Conservation (phyloP, 768 basidiomycete genomes). For the Lactarius akahatsu region DNA sequence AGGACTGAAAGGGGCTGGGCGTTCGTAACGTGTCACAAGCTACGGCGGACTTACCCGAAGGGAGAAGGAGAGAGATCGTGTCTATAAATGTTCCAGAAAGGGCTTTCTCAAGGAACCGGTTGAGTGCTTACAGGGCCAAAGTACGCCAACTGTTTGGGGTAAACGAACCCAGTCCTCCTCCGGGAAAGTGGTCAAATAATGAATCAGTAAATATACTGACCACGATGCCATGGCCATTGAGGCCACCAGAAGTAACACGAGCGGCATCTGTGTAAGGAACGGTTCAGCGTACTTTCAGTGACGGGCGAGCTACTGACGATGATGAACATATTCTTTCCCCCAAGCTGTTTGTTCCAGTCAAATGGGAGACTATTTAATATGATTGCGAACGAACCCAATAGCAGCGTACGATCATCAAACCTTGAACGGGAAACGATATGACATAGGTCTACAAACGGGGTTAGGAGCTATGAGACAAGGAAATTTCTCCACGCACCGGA, state of each 20-base stretch:
- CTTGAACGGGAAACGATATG: constrained; percentile 16
- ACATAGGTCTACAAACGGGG: neutral
- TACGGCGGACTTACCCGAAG: constrained; percentile 13
- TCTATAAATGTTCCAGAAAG: neutral
- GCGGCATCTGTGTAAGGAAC: constrained; percentile 2
- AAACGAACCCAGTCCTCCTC: neutral
- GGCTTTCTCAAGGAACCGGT: neutral
- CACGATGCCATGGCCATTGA: neutral
- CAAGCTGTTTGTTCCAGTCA: constrained; percentile 8
- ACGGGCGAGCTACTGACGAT: constrained; percentile 5
- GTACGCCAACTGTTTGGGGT: neutral
- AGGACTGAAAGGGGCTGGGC: constrained; percentile 11
- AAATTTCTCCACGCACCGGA: constrained; percentile 3
- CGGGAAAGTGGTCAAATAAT: neutral
- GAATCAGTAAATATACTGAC: neutral
- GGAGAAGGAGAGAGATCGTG: constrained; percentile 9
- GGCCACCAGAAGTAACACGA: constrained; percentile 10
- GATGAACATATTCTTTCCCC: constrained; percentile 10
- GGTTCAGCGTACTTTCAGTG: neutral
- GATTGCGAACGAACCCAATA: constrained; percentile 13
- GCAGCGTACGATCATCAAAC: constrained; percentile 19
- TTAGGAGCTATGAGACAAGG: neutral
- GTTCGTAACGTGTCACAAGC: neutral
- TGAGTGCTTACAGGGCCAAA: constrained; percentile 18
- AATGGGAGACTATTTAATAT: neutral